These are phyloP conservation scores for Botrytis cinerea DNA, from an alignment of 2,329 filamentous ascomycete genomes.

Conservation along the genomic window DNA sequence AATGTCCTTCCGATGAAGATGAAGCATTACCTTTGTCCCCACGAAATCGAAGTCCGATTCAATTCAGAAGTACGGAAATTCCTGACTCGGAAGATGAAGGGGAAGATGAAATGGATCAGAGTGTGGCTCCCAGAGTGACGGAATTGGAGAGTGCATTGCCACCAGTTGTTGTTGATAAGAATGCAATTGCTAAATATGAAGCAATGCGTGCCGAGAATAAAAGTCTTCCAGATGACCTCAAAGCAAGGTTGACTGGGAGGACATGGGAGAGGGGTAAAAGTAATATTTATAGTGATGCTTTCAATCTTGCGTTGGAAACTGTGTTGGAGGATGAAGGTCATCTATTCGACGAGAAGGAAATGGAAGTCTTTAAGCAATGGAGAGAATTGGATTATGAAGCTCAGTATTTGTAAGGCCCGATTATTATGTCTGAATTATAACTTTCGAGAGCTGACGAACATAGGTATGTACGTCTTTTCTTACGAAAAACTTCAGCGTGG, in stretches of 20 bases:
- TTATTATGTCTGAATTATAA: not conserved
- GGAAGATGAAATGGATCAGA: slow-evolving; percentile 37
- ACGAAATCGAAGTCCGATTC: slow-evolving; percentile 33
- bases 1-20: slow-evolving; percentile 26
- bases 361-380: slow-evolving; percentile 76
- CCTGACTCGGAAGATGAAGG: slow-evolving; percentile 43
- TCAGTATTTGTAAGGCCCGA: slow-evolving; percentile 74
- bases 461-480: slow-evolving; percentile 88
- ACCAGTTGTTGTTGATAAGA: slow-evolving; percentile 63
- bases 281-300: slow-evolving; percentile 96
- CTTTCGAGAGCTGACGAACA: not conserved
- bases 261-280: slow-evolving; percentile 76
- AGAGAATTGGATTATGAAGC: slow-evolving; percentile 73
- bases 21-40: slow-evolving; percentile 33
- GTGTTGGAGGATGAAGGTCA: slow-evolving; percentile 87
- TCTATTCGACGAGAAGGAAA: slow-evolving; percentile 80
- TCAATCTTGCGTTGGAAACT: slow-evolving; percentile 87
- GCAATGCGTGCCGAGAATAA: slow-evolving; percentile 48
- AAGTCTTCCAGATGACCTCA: slow-evolving; percentile 45
- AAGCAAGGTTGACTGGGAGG: slow-evolving; percentile 55
- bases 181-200: slow-evolving; percentile 81
- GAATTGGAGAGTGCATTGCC: slow-evolving; percentile 74
- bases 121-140: slow-evolving; percentile 50
- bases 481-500: slow-evolving; percentile 90
- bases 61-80: slow-evolving; percentile 39